Base-by-base conservation (phyloP, 2,329 filamentous ascomycete genomes). In the Penicillium sp. region DNA sequence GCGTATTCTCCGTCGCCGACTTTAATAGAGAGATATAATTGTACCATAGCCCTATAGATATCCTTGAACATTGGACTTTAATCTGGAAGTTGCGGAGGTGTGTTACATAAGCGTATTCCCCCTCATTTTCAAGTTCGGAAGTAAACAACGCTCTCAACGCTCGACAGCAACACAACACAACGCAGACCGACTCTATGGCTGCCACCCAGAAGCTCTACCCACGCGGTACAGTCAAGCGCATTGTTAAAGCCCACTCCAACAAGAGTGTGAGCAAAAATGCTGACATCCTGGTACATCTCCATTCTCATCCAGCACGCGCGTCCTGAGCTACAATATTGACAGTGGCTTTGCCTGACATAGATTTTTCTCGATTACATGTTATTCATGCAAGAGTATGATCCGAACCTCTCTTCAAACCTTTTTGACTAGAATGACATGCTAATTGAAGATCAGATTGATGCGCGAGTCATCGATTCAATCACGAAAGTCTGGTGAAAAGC, bases 231-330 rank as follows among this genome's bases (percentile, higher is more conserved):
- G 77, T 95, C 59, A 93, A 89, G 69, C 90, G 89, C 69, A 91
- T 94, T 50, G 77, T 94, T 61, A 95, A 95, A 71, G 89, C 88
- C 14, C 89, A 95, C 68, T 86, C 88, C 7, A 85, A 87, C 53
- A 82, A 84, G 64, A 85, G 79, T 54, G 69, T 95, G 53, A 88
- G 84, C 74, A 93, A 89, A 69, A 90, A 93, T 68, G 86, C 84
- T 24, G 90, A 95, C 69, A 82, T 94, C 47, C 75, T 91, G 71
- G 88, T 94, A 70, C 50, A 79, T 59, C 20, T 14, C 9, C 9
- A 23, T 8, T 20, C 31, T 14, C 39, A 8, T 23, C n/a, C 27
- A 29, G 36, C 14, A 26, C 26, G 13, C 37, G 39, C 31, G 16
- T 28, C 18, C 22, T 23, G 11, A 31, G 9, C 32, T 35, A 51